Percentiles rank a stretch among this genome's conserved stretches.
Evolutionary conservation across 2,329 filamentous ascomycete species (phyloP).

Genomic region (Didymella exigua): DNA sequence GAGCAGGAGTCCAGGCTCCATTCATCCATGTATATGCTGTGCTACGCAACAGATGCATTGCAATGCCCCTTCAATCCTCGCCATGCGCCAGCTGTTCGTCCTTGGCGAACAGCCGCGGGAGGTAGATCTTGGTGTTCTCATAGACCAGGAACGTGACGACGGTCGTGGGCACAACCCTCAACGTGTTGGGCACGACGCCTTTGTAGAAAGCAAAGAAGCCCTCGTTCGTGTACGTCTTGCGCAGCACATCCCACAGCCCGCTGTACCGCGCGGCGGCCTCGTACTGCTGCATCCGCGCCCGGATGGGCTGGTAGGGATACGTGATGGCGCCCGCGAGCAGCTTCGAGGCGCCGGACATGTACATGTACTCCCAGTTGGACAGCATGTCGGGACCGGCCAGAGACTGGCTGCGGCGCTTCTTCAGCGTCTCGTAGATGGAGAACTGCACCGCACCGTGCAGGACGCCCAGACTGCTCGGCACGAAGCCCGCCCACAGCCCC

Average conservation of each 20-base stretch:
- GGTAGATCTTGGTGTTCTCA: slow-evolving; percentile 83
- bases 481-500: slow-evolving; percentile 87
- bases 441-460: slow-evolving; percentile 95
- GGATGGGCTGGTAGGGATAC: slow-evolving; percentile 93
- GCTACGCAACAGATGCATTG: neutral
- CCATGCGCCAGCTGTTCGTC: slow-evolving; percentile 36
- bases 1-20: neutral
- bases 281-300: slow-evolving; percentile 88
- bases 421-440: slow-evolving; percentile 84
- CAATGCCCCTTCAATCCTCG: neutral
- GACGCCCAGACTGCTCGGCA: slow-evolving; percentile 83
- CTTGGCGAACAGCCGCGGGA: slow-evolving; percentile 55
- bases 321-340: slow-evolving; percentile 86
- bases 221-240: slow-evolving; percentile 78
- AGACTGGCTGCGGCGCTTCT: slow-evolving; percentile 61
- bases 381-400: slow-evolving; percentile 53
- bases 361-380: slow-evolving; percentile 76
- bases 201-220: slow-evolving; percentile 87
- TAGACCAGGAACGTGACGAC: slow-evolving; percentile 98
- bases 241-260: slow-evolving; percentile 72
- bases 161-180: slow-evolving; percentile 89
- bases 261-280: slow-evolving; percentile 77
- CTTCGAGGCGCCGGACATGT: slow-evolving; percentile 80
- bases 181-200: slow-evolving; percentile 84
- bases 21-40: neutral